Base-by-base conservation (phyloP, 768 basidiomycete species). In the Gautieria morchelliformis region DNA sequence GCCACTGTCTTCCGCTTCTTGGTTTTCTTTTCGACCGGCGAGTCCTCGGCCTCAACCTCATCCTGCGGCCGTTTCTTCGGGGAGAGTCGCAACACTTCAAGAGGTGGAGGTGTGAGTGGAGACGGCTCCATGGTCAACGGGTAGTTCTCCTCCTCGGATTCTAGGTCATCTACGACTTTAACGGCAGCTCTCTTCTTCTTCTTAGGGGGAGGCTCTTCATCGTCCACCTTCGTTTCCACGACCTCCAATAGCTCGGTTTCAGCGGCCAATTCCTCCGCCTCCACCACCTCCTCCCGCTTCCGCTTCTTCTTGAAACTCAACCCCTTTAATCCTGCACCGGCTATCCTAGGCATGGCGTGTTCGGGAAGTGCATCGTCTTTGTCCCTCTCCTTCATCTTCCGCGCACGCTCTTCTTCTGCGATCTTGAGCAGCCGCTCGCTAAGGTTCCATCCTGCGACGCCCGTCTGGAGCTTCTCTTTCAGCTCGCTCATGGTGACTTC, bases 361-460 rank as follows among this genome's bases (percentile, higher is more conserved):
- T 37, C 35, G 35, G 35, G 35, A 37, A 14, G 10, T 9, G 14
- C 35, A 37, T 37, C 10, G 10, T n/a, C 20, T 41, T 33, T 46
- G n/a, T 17, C 58, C 46, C 67, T 62, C 53, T 58, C 65, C 53
- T 67, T 63, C 45, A 60, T 56, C 47, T 56, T 65, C 64, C 72
- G 74, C 63, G 69, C 67, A 68, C 76, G 79, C 70, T 80, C 79
- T 62, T 82, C 80, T 14, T 65, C 66, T 47, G 83, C 77, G 41
- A 86, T 60, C 61, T 73, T 71, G 59, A 78, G 71, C 50, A 90
- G 60, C 40, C 80, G 79, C 24, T 70, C 66, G 9, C 73, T 78
- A 14, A 88, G 78, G 2, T 87, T 69, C 19, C 80, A 77, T 45
- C 85, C 84, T 60, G 72, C 71, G 33, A 90, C 72, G 62, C 89